A percentile compares a stretch with the other conserved stretches of the same genome.
Evolutionary conservation across 2,329 filamentous ascomycete species (phyloP).

Genomic region (Knufia petricola): DNA sequence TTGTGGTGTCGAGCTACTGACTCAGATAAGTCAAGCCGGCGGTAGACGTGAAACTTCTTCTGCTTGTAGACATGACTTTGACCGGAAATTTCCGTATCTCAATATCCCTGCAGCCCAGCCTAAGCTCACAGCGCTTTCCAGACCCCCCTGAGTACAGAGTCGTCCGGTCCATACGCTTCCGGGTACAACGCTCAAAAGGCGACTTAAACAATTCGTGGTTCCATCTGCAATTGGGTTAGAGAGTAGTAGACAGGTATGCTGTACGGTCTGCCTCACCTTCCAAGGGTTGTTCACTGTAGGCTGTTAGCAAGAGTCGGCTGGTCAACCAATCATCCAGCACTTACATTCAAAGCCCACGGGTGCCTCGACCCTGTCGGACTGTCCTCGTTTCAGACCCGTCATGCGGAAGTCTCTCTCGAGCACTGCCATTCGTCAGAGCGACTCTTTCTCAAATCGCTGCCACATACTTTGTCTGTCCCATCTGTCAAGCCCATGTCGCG

Average conservation of each 20-base stretch:
- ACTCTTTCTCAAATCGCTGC: background rate
- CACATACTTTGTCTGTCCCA: constrained; percentile 58
- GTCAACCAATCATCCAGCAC: background rate
- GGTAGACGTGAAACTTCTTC: no score
- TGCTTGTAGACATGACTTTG: no score
- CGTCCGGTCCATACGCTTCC: no score
- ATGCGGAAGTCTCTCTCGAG: constrained; percentile 57
- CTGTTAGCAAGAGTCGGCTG: background rate
- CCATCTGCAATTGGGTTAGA: constrained; percentile 25
- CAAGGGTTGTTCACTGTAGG: constrained; percentile 51
- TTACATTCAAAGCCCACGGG: constrained; percentile 50
- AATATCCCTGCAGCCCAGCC: no score
- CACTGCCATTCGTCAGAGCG: constrained; percentile 39
- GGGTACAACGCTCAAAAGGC: background rate
- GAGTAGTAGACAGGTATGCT: background rate
- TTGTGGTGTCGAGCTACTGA: no score
- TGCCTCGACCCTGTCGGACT: constrained; percentile 50
- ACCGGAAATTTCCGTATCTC: no score
- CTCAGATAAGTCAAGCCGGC: no score
- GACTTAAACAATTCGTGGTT: constrained; percentile 28
- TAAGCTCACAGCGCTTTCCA: no score
- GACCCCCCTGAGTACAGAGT: no score
- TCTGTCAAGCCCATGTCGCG: constrained; percentile 49
- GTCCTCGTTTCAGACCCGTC: constrained; percentile 52
- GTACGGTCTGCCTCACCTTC: constrained; percentile 41